A percentile compares a stretch with the other conserved stretches of the same genome.
Evolutionary conservation across 2,329 filamentous ascomycete species (phyloP).

Genomic region (Ophiostoma piceae): DNA sequence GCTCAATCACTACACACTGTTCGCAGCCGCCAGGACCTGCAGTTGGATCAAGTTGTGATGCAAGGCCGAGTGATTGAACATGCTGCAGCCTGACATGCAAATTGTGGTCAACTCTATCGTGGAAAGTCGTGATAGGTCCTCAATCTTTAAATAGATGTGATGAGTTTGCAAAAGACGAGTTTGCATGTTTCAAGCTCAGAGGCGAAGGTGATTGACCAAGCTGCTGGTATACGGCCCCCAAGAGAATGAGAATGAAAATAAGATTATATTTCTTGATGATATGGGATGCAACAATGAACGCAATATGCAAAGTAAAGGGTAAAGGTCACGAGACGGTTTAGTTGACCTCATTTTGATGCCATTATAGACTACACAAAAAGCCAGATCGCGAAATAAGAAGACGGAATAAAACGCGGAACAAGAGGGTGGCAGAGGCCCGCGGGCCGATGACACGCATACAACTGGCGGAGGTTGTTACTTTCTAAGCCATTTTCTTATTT

Average conservation of each 20-base stretch:
- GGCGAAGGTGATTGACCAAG: background rate
- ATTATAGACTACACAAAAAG: background rate
- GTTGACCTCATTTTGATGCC: background rate
- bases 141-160: slow-evolving; percentile 6
- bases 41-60: slow-evolving; percentile 1
- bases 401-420: background rate
- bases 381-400: background rate
- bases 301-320: background rate
- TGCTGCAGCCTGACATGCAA: background rate
- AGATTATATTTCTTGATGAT: too few relatives aligned
- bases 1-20: background rate
- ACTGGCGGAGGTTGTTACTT: background rate
- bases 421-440: background rate
- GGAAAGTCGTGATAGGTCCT: background rate
- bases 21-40: background rate
- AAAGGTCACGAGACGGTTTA: background rate
- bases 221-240: background rate
- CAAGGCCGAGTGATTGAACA: background rate
- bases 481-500: background rate
- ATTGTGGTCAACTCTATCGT: background rate
- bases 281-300: too few relatives aligned
- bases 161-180: background rate
- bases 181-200: background rate
- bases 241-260: too few relatives aligned
- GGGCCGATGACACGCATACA: background rate